phyloP scores from a whole-genome alignment of 345 rosid genomes.

The Rhizophora mangle region DNA sequence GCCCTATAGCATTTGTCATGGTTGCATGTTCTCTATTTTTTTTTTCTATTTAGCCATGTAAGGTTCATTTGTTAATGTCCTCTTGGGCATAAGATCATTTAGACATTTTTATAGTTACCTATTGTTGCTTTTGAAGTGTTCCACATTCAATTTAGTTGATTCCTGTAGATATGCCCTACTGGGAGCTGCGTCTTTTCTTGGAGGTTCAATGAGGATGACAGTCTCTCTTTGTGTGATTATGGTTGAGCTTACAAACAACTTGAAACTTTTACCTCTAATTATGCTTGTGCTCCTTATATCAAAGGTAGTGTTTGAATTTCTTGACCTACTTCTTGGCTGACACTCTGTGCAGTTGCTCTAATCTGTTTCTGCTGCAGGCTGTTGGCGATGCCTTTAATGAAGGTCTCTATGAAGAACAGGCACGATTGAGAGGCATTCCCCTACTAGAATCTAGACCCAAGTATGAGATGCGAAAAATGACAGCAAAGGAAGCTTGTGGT shows the following conservation, averaged over 20 bases:
- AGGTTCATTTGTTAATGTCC: neutral
- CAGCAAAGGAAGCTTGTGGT: conserved; percentile 86
- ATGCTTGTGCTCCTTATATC: conserved; percentile 99
- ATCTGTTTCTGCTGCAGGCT: conserved; percentile 52
- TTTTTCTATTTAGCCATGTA: too few relatives aligned
- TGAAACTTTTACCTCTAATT: conserved; percentile 90
- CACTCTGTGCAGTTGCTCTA: conserved; percentile 5
- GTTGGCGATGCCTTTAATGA: conserved; percentile 99
- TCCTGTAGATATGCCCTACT: conserved; percentile 75
- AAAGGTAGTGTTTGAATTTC: conserved; percentile 51
- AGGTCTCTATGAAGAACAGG: conserved; percentile 94
- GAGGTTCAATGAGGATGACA: conserved; percentile 99
- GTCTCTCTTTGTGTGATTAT: conserved; percentile 94
- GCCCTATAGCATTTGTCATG: too few relatives aligned
- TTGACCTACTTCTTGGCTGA: conserved; percentile 12
- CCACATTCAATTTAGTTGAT: conserved; percentile 17
- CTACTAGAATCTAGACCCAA: conserved; percentile 92
- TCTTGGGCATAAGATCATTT: too few relatives aligned
- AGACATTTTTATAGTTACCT: neutral
- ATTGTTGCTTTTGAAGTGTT: conserved; percentile 16
- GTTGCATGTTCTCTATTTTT: too few relatives aligned
- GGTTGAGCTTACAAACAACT: conserved; percentile 97
- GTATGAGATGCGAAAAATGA: conserved; percentile 70
- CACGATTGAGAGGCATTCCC: conserved; percentile 76
- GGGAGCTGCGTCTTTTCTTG: conserved; percentile 99